Evolutionary conservation across 106 monocot species (phyloP).

Genomic region (Dioscorea alata): DNA sequence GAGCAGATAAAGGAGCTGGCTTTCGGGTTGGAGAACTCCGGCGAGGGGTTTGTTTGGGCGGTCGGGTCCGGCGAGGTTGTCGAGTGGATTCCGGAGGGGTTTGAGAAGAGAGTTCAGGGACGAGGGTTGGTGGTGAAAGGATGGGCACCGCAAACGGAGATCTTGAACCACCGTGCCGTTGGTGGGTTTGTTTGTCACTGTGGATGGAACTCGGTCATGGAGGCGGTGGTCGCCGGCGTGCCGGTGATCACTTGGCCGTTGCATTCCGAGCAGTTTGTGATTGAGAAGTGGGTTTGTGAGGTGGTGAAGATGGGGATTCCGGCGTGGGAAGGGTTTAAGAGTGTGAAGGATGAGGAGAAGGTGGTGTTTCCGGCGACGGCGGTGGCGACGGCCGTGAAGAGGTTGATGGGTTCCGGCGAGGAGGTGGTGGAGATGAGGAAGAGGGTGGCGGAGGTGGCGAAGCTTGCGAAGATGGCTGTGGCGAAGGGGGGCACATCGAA

Average conservation of each 20-base stretch:
- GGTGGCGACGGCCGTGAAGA: background rate
- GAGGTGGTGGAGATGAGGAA: slow-evolving; percentile 2
- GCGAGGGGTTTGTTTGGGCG: background rate
- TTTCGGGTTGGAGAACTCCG: slow-evolving; percentile 1
- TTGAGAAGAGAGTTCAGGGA: background rate
- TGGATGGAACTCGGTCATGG: slow-evolving; percentile 8
- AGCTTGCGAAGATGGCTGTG: background rate
- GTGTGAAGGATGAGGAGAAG: background rate
- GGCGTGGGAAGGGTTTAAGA: no score
- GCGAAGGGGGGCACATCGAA: background rate
- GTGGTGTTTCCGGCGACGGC: background rate
- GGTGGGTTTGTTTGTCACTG: slow-evolving; percentile 9
- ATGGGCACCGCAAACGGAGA: slow-evolving; percentile 2
- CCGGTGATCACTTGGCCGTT: slow-evolving; percentile 7
- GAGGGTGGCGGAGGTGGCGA: background rate
- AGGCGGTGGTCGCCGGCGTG: slow-evolving; percentile 1
- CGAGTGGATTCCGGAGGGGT: slow-evolving; percentile 1
- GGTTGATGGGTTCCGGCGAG: background rate
- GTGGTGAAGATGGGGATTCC: no score
- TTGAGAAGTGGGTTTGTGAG: no score
- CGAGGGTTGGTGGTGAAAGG: background rate
- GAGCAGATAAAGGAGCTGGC: background rate
- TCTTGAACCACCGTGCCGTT: background rate
- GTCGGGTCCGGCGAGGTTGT: background rate
- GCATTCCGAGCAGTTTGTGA: no score